Evolutionary conservation across 2,329 filamentous ascomycete species (phyloP).

Genomic region (Colletotrichum orbiculare): DNA sequence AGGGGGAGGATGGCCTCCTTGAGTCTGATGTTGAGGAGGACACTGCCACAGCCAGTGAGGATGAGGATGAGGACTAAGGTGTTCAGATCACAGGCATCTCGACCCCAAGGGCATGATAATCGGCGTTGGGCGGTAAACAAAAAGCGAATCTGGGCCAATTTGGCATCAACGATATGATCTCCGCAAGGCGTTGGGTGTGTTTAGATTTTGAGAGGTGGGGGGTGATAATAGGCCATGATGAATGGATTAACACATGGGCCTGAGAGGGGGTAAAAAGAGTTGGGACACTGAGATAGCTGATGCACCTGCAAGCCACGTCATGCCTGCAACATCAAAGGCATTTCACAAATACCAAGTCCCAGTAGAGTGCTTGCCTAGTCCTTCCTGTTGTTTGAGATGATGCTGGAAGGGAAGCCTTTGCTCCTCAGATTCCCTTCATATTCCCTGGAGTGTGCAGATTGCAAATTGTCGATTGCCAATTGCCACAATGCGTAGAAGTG

Average conservation of each 20-base stretch:
- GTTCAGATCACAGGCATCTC: slow-evolving; percentile 22
- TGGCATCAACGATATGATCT: slow-evolving; percentile 29
- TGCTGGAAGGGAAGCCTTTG: too few species aligned
- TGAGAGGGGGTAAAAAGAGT: too few species aligned
- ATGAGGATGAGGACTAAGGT: slow-evolving; percentile 51
- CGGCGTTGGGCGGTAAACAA: slow-evolving; percentile 37
- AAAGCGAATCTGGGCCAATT: slow-evolving; percentile 34
- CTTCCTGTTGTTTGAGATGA: too few species aligned
- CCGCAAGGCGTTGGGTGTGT: slow-evolving; percentile 35
- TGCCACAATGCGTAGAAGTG: too few species aligned
- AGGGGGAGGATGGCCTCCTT: slow-evolving; percentile 56
- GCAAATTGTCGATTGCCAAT: too few species aligned
- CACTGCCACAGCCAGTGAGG: slow-evolving; percentile 62
- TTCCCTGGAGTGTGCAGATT: not conserved
- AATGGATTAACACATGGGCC: too few species aligned
- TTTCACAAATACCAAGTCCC: too few species aligned
- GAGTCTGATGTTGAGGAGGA: slow-evolving; percentile 60
- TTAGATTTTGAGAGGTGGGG: slow-evolving; percentile 3
- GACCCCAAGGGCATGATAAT: slow-evolving; percentile 37
- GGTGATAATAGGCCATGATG: too few species aligned
- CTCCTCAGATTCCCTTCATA: not conserved
- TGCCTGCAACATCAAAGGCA: slow-evolving; percentile 11
- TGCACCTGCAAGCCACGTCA: slow-evolving; percentile 2
- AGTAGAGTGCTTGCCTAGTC: too few species aligned
- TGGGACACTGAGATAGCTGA: not conserved